phyloP scores from a whole-genome alignment of 495 filamentous ascomycete species.

The Cenococcum geophilum region DNA sequence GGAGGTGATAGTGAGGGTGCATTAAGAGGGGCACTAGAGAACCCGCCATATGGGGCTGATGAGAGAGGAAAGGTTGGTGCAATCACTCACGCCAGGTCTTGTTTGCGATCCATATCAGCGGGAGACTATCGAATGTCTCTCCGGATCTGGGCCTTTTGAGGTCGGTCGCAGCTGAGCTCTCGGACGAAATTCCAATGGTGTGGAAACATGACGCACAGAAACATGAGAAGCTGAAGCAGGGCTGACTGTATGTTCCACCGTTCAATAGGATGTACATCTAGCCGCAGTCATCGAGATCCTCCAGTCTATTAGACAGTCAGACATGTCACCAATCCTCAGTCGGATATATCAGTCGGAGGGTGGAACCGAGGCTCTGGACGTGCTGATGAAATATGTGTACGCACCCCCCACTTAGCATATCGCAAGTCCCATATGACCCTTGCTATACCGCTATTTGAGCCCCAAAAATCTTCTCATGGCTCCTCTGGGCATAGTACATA shows the following conservation, averaged over 20 bases:
- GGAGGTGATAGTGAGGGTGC: slow-evolving; percentile 82
- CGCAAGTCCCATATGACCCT: not conserved
- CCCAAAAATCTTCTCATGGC: not conserved
- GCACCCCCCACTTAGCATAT: slow-evolving; percentile 17
- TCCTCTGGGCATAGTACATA: too few relatives aligned
- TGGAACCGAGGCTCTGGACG: slow-evolving; percentile 66
- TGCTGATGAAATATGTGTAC: slow-evolving; percentile 73
- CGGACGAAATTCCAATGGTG: slow-evolving; percentile 14
- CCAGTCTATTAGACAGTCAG: slow-evolving; percentile 81
- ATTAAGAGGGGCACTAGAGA: slow-evolving; percentile 70
- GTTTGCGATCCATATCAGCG: slow-evolving; percentile 10
- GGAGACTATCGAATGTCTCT: slow-evolving; percentile 22
- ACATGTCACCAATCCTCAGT: slow-evolving; percentile 79
- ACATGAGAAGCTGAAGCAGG: slow-evolving; percentile 15
- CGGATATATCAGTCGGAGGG: slow-evolving; percentile 64
- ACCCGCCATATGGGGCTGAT: slow-evolving; percentile 62
- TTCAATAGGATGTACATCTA: slow-evolving; percentile 62
- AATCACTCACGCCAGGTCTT: slow-evolving; percentile 6
- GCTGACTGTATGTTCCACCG: slow-evolving; percentile 20
- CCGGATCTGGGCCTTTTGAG: slow-evolving; percentile 8
- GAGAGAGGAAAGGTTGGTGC: slow-evolving; percentile 61
- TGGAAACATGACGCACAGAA: slow-evolving; percentile 19
- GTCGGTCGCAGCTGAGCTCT: slow-evolving; percentile 9
- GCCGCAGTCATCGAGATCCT: slow-evolving; percentile 79
- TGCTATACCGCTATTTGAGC: slow-evolving; percentile 10